Evolutionary conservation across 2,329 filamentous ascomycete genomes (phyloP).

Genomic region (Botryotinia calthae): DNA sequence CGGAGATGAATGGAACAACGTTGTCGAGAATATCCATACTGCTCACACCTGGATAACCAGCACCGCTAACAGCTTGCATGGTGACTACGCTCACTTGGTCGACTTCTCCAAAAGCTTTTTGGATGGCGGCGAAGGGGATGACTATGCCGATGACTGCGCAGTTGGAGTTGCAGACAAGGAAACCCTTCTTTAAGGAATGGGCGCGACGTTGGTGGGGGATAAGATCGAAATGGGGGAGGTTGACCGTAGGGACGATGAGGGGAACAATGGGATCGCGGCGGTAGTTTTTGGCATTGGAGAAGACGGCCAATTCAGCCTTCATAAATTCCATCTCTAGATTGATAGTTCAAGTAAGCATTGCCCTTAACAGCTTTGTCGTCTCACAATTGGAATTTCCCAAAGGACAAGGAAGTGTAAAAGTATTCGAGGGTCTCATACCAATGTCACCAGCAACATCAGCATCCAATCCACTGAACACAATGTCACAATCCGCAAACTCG

Average conservation of each 20-base stretch:
- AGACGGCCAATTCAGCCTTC: constrained; percentile 82
- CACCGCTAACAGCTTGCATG: constrained; percentile 90
- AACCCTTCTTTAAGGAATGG: constrained; percentile 74
- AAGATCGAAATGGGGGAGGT: constrained; percentile 80
- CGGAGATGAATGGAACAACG: constrained; percentile 87
- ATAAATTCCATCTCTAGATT: constrained; percentile 81
- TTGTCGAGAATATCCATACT: constrained; percentile 97
- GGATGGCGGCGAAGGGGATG: constrained; percentile 88
- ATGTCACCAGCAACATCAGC: constrained; percentile 89
- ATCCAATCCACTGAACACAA: constrained; percentile 91
- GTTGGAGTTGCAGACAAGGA: constrained; percentile 97
- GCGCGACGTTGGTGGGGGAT: constrained; percentile 84
- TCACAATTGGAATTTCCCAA: background rate
- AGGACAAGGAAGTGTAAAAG: background rate
- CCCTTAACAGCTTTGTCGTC: too few relatives aligned
- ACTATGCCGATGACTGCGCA: constrained; percentile 96
- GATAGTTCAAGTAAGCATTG: background rate
- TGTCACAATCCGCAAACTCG: constrained; percentile 84
- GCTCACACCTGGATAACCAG: constrained; percentile 84
- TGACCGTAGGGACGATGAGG: constrained; percentile 92
- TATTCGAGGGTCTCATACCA: constrained; percentile 52
- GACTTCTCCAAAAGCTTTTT: constrained; percentile 81
- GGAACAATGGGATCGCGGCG: constrained; percentile 86
- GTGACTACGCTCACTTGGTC: constrained; percentile 78
- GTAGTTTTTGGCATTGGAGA: constrained; percentile 98